phyloP scores from a whole-genome alignment of 176 grass and related monocot species.

The Puccinellia tenuiflora region DNA sequence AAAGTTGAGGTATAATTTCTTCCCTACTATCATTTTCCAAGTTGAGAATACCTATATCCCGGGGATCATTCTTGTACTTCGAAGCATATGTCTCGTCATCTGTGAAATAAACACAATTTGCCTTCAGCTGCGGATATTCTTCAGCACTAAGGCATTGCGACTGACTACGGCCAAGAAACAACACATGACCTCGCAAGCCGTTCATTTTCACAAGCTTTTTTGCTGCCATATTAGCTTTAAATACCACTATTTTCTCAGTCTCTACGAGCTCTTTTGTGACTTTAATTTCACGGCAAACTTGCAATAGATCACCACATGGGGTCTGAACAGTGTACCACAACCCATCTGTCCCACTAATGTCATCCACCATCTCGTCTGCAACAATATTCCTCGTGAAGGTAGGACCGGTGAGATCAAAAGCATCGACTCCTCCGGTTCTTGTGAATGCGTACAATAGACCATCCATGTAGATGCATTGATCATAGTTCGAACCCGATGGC shows the following conservation, averaged over 20 bases:
- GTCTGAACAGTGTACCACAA: not conserved
- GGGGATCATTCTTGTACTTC: not conserved
- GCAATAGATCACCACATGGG: slow-evolving; percentile 13
- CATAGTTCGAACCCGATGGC: not conserved
- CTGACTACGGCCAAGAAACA: not conserved
- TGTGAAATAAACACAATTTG: not conserved
- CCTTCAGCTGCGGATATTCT: not conserved
- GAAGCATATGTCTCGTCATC: not conserved
- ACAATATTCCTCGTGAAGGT: not conserved
- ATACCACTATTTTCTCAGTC: not conserved
- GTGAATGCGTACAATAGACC: not conserved
- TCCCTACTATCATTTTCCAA: not conserved
- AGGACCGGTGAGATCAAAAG: not conserved
- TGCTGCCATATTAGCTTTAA: not conserved
- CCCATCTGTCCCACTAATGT: not conserved
- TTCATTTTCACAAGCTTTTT: not conserved
- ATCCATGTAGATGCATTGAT: not conserved
- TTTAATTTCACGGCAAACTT: not conserved
- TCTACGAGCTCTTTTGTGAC: not conserved
- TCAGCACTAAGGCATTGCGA: not conserved
- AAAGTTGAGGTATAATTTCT: not conserved
- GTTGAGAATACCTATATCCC: not conserved
- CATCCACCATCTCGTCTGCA: not conserved
- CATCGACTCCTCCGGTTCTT: not conserved
- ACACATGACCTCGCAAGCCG: not conserved